Base-by-base conservation (phyloP, 2,329 filamentous ascomycete genomes). In the Apiospora sp. region DNA sequence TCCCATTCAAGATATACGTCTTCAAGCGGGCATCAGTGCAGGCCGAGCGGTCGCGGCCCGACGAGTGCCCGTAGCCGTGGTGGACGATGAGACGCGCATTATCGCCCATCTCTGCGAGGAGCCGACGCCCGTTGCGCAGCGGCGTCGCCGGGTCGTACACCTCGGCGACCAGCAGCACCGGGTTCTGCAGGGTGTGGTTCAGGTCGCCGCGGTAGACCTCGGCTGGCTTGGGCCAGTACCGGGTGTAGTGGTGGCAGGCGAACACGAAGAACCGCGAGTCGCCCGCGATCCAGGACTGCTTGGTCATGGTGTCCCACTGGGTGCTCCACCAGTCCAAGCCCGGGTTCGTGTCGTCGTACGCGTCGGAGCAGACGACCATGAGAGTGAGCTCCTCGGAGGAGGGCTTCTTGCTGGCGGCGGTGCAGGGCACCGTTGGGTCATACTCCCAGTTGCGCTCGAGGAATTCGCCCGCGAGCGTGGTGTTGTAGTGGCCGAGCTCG, bases 141-240 rank as follows among this genome's bases (percentile, higher is more conserved):
- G 86, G 86, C 8, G 86, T 88, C 1, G 86, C 86, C 0, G 86
- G 86, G 72, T 88, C 86, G 72, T 88, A 85, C 6, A 84, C 84
- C 79, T 86, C 85, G 0, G 86, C 85, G 51, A 88, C 84, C 51
- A 88, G 79, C 51, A 88, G 76, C 2, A 88, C 78, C 0, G 86
- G 85, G 71, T 85, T 75, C 34, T 80, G 82, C 12, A 88, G 81
- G 0, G 83, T 83, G 68, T 82, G 75, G 76, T 86, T 84, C 41
- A 88, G 77, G 67, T 83, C 81, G 16, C 86, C 86, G 4, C 86
- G 83, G 74, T 83, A 88, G 6, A 86, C 84, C 71, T 86, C 86
- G 0, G 84, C 85, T 0, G 84, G 83, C 22, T 81, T 51, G 1
- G 85, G 84, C 86, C 86, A 87, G 75, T 85, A 85, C 0, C 79